Evolutionary conservation across 306 rosid species (phyloP), one percentile per base, ranked within the genome.

Genomic region (Lotus japonicus): DNA sequence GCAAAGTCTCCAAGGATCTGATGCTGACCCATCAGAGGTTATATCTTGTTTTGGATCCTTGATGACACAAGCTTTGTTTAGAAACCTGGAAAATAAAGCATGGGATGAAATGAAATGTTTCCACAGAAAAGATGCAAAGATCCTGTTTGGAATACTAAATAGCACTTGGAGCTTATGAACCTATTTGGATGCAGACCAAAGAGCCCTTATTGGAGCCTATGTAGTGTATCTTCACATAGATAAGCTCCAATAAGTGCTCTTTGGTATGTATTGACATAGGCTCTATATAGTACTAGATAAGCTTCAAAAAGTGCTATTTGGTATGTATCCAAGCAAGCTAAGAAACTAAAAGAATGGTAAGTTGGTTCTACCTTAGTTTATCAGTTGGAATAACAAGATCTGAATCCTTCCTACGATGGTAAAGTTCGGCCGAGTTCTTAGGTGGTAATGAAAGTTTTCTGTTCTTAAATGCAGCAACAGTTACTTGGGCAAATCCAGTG

Each of bases 51-150:
- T 86, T 2, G 49, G 73, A 31, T 85, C 65, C 73, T 64, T 81
- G 19, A 90, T 79, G 11, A 80, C 42, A 56, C 94, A 83, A 9
- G 89, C 96, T 75, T 68, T 87, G 52, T 90, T 87, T 67, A 90
- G 38, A 81, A 72, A 86, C 79, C 95, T 86, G 14, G 36, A 39
- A 57, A 58, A 11, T 3, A 41, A 54, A 28, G 9, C 44, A 13
- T 12, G 54, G 46, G 50, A 39, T 17, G 14, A 58, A 43, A 52
- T 44, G 16, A 0, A 13, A 14, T 56, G 7, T 31, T 31, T 31
- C 36, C 36, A 31, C 36, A 31, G 0, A 31, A 31, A 31, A 31
- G 7, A 31, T 31, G 36, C 36, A 5, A 31, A 28, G 33, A 5
- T 28, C 33, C 5, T 5, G 33, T 28, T 28, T 28, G 2, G 5